Evolutionary conservation across 2,329 filamentous ascomycete species (phyloP).

Genomic region (Aspergillus brunneoviolaceus): DNA sequence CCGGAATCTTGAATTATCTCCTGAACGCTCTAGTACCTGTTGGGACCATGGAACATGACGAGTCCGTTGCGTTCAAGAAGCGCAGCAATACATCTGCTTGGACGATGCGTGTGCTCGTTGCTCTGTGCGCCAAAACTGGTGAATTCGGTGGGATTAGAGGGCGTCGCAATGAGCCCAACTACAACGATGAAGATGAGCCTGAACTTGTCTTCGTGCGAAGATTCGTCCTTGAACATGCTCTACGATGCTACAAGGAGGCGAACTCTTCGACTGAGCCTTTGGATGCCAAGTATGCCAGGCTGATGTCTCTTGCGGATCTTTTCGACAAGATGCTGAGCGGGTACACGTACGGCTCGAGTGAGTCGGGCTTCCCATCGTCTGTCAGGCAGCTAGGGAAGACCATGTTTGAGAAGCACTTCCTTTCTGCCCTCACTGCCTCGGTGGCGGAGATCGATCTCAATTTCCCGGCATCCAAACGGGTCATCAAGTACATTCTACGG

Average conservation of each 20-base stretch:
- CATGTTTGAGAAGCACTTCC: conserved; percentile 98
- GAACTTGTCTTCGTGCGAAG: conserved; percentile 83
- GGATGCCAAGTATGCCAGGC: conserved; percentile 81
- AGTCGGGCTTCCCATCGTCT: conserved; percentile 54
- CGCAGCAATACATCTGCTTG: conserved; percentile 79
- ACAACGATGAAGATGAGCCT: conserved; percentile 41
- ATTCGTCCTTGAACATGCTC: conserved; percentile 89
- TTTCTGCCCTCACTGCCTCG: conserved; percentile 81
- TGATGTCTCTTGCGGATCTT: conserved; percentile 84
- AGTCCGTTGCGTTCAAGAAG: conserved; percentile 78
- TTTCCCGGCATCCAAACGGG: conserved; percentile 87
- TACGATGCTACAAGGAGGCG: conserved; percentile 90
- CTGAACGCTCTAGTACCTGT: conserved; percentile 73
- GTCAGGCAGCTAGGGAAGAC: conserved; percentile 84
- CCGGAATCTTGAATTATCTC: conserved; percentile 89
- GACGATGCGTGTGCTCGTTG: conserved; percentile 81
- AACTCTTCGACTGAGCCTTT: conserved; percentile 74
- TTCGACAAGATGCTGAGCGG: conserved; percentile 91
- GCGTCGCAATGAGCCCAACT: conserved; percentile 49
- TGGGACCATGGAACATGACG: conserved; percentile 66
- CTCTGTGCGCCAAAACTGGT: conserved; percentile 81
- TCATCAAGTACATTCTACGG: conserved; percentile 92
- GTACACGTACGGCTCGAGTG: conserved; percentile 63
- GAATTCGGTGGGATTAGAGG: conserved; percentile 65
- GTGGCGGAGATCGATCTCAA: conserved; percentile 95